Conservation (phyloP, 1,284 basidiomycete species). For the Fomes fomentarius region DNA sequence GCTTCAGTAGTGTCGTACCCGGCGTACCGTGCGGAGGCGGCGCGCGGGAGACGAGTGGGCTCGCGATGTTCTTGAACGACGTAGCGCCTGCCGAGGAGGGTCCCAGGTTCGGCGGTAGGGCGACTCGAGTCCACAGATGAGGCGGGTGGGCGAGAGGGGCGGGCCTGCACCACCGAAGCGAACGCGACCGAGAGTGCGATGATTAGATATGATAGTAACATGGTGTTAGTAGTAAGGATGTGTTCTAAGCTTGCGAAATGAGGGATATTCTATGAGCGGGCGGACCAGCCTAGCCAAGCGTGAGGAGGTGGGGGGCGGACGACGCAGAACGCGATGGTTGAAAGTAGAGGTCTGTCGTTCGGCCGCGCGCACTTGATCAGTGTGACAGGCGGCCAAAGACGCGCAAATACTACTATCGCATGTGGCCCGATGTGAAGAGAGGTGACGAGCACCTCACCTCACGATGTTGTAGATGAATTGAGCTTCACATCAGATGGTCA, state of each 20-base stretch:
- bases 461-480: constrained; percentile 3
- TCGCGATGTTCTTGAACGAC: constrained; percentile 17
- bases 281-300: constrained; percentile 18
- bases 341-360: neutral
- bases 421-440: constrained; percentile 5
- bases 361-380: constrained; percentile 14
- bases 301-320: neutral
- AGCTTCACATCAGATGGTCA: neutral
- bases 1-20: neutral
- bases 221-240: constrained; percentile 7
- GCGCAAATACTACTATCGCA: constrained; percentile 16
- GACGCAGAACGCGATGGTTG: constrained; percentile 3
- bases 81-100: constrained; percentile 26
- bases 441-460: constrained; percentile 4
- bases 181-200: constrained; percentile 14
- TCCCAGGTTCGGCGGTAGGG: constrained; percentile 10
- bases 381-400: constrained; percentile 22
- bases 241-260: constrained; percentile 1
- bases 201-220: constrained; percentile 22
- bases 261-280: neutral
- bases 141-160: constrained; percentile 3
- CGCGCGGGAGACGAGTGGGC: neutral
- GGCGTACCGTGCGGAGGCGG: neutral
- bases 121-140: neutral
- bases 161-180: constrained; percentile 7